Base-by-base conservation (phyloP, 2,329 filamentous ascomycete genomes). In the Xylariaceae sp. region DNA sequence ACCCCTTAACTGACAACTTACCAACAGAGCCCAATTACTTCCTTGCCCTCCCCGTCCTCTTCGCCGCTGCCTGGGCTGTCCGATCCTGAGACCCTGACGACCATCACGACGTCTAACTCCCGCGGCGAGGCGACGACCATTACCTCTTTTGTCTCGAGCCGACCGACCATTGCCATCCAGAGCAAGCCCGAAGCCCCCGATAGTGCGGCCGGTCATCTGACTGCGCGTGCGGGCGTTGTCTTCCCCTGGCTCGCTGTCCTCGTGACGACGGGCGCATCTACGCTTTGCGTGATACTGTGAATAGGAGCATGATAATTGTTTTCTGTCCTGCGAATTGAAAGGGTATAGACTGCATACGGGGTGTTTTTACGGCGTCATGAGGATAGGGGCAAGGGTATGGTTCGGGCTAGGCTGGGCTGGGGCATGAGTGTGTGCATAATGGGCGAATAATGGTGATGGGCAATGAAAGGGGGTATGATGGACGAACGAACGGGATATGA, bases 31-130 rank as follows among this genome's bases (percentile, higher is more conserved):
- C 69, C 48, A 61, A 65, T 72, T 81, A 82, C 66, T 72, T 73
- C 69, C 70, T 78, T 67, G 72, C 82, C 59, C 5, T 62, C 56
- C 55, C 53, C 56, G 4, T 58, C 57, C 3, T 59, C 57, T 6
- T 64, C 72, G 55, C 54, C 58, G 70, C 82, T 73, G 73, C 74
- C 55, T 66, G 67, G 51, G 67, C 72, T 66, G 72, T 74, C 66
- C 74, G 78, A 72, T 65, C 75, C 68, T 81, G 75, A 80, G 62
- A 70, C 74, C 17, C 69, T 76, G 51, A 81, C 78, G 82, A 75
- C 66, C 73, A 82, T 66, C 68, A 79, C 37, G 74, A 75, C 37
- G 37, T 42, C 37, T 9, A 42, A 42, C 11, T 13, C 37, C 37
- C 37, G 11, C 8, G 37, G 37, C 8, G 37, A 10, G 8, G 11